Conservation (phyloP, 2,329 filamentous ascomycete genomes). For the Emergomyces pasteurianus region DNA sequence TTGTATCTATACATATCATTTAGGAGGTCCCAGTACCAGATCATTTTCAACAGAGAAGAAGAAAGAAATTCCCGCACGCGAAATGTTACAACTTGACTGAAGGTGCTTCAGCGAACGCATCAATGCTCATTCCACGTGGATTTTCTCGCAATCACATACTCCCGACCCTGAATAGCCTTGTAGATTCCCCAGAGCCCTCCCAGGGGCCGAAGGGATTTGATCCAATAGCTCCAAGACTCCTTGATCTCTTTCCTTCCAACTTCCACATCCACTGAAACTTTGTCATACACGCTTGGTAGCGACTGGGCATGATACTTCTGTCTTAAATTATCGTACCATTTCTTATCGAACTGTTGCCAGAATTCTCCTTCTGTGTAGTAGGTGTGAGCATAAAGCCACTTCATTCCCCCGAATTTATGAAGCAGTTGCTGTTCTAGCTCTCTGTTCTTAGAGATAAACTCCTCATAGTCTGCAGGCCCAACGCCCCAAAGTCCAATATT, state of each 20-base stretch:
- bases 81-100: not conserved
- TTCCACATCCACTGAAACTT: slow-evolving; percentile 15
- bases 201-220: slow-evolving; percentile 1
- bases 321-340: slow-evolving; percentile 26
- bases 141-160: slow-evolving; percentile 5
- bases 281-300: slow-evolving; percentile 27
- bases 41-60: not conserved
- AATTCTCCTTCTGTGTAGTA: slow-evolving; percentile 57
- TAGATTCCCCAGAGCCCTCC: slow-evolving; percentile 4
- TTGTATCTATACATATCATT: not conserved
- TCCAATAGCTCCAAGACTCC: not conserved
- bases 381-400: slow-evolving; percentile 79
- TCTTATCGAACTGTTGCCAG: slow-evolving; percentile 31
- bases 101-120: not conserved
- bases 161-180: not conserved
- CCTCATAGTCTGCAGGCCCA: slow-evolving; percentile 43
- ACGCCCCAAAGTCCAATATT: slow-evolving; percentile 68
- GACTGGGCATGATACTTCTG: slow-evolving; percentile 26
- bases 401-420: slow-evolving; percentile 56
- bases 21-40: not conserved
- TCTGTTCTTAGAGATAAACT: slow-evolving; percentile 60
- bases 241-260: not conserved
- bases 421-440: slow-evolving; percentile 53
- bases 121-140: not conserved
- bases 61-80: not conserved